phyloP scores from a whole-genome alignment of 257 asterid genomes.

The Galeopsis tetrahit region DNA sequence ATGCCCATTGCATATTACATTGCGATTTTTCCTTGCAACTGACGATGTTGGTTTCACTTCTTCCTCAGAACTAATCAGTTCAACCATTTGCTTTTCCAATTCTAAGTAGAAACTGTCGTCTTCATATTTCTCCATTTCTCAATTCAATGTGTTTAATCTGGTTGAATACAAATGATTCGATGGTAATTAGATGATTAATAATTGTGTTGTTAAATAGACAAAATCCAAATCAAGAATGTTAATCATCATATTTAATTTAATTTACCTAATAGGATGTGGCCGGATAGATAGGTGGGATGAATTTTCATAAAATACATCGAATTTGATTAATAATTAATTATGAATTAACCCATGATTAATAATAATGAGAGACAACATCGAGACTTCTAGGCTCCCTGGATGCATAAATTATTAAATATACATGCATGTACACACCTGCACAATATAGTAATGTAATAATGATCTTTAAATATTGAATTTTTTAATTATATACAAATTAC shows the following conservation, averaged over 20 bases:
- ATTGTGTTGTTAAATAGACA: not conserved
- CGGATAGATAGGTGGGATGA: constrained; percentile 19
- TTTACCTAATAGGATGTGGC: not conserved
- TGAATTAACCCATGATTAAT: too few species aligned
- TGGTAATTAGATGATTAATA: not conserved
- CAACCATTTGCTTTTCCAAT: constrained; percentile 27
- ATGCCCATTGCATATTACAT: not conserved
- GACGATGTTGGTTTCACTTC: not conserved
- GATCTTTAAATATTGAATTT: too few species aligned
- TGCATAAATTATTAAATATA: too few species aligned
- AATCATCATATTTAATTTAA: constrained; percentile 1
- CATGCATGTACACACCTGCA: too few species aligned
- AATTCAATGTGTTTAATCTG: too few species aligned
- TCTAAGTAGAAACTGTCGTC: constrained; percentile 34
- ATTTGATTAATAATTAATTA: constrained; percentile 24
- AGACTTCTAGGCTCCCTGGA: too few species aligned
- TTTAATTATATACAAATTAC: too few species aligned
- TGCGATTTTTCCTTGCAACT: not conserved
- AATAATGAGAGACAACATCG: too few species aligned
- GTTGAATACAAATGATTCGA: not conserved
- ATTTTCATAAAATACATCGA: constrained; percentile 26
- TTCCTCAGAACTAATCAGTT: constrained; percentile 28
- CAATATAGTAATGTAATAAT: too few species aligned
- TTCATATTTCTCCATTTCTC: constrained; percentile 10
- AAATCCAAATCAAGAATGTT: constrained; percentile 3